Evolutionary conservation across 2,329 filamentous ascomycete species (phyloP).

Genomic region (Penicillium sp.): DNA sequence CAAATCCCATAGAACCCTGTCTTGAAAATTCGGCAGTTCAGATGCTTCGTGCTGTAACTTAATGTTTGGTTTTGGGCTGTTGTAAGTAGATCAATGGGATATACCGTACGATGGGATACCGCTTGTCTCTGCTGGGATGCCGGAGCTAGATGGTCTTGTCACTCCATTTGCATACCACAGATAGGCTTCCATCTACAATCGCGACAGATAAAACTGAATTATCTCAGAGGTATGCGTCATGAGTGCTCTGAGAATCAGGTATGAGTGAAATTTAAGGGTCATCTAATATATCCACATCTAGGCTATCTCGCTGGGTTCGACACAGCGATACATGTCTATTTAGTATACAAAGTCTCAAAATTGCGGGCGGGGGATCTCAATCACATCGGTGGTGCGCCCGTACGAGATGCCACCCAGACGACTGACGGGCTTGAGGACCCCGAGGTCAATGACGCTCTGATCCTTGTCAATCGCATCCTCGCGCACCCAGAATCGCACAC

Average conservation of each 20-base stretch:
- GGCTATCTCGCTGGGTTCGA: neutral
- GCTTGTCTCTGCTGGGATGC: neutral
- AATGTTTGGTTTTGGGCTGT: neutral
- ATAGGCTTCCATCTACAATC: neutral
- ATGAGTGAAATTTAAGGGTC: neutral
- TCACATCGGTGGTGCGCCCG: conserved; percentile 66
- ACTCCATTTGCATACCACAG: neutral
- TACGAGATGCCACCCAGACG: conserved; percentile 88
- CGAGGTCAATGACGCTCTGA: conserved; percentile 72
- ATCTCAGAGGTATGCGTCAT: neutral
- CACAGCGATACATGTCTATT: neutral
- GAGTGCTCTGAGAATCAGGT: neutral
- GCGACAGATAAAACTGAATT: neutral
- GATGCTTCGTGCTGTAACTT: neutral
- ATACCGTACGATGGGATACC: neutral
- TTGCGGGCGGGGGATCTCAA: conserved; percentile 64
- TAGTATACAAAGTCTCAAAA: conserved; percentile 20
- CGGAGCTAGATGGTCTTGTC: neutral
- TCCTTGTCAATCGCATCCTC: conserved; percentile 86
- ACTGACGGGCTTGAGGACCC: conserved; percentile 74
- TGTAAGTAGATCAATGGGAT: neutral
- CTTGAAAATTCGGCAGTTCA: neutral
- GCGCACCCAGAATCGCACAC: conserved; percentile 82
- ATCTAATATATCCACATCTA: neutral
- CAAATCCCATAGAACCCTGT: neutral